Evolutionary conservation across 768 basidiomycete genomes (phyloP).

Genomic region (Leccinum barrowsii): DNA sequence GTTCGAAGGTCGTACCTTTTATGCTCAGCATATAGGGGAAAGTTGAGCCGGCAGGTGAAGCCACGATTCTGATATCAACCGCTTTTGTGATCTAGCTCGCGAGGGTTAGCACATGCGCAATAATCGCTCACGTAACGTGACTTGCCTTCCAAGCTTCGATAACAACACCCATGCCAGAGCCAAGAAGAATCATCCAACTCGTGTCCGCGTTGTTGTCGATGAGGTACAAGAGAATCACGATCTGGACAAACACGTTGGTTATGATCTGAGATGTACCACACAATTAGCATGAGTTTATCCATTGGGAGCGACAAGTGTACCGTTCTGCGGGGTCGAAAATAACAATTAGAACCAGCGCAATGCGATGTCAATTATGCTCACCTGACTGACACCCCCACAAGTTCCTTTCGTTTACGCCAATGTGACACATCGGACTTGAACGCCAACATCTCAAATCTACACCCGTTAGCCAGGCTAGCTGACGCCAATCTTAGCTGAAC

Average conservation of each 20-base stretch:
- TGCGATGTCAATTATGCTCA: constrained; percentile 31
- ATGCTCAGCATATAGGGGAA: constrained; percentile 81
- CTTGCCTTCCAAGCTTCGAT: constrained; percentile 94
- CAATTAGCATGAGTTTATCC: constrained; percentile 9
- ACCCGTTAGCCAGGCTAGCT: constrained; percentile 10
- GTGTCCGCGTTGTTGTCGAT: constrained; percentile 95
- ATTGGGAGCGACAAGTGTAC: constrained; percentile 35
- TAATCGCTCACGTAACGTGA: constrained; percentile 9
- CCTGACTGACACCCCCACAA: constrained; percentile 94
- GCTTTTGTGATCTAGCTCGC: constrained; percentile 74
- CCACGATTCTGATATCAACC: constrained; percentile 74
- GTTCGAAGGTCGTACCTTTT: constrained; percentile 52
- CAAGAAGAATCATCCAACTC: constrained; percentile 95
- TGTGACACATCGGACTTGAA: constrained; percentile 95
- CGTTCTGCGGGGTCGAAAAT: constrained; percentile 41
- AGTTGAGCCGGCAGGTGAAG: constrained; percentile 56
- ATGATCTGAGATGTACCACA: constrained; percentile 50
- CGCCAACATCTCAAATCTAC: constrained; percentile 90
- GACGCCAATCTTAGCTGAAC: constrained; percentile 27
- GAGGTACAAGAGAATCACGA: constrained; percentile 87
- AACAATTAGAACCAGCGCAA: constrained; percentile 17
- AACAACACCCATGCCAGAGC: constrained; percentile 75
- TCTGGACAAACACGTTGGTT: constrained; percentile 92
- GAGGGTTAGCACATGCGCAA: constrained; percentile 12
- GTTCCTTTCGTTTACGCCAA: constrained; percentile 92